Evolutionary conservation across 495 filamentous ascomycete species (phyloP), one percentile per base, ranked within the genome.

Genomic region (Trichodelitschia bisporula): DNA sequence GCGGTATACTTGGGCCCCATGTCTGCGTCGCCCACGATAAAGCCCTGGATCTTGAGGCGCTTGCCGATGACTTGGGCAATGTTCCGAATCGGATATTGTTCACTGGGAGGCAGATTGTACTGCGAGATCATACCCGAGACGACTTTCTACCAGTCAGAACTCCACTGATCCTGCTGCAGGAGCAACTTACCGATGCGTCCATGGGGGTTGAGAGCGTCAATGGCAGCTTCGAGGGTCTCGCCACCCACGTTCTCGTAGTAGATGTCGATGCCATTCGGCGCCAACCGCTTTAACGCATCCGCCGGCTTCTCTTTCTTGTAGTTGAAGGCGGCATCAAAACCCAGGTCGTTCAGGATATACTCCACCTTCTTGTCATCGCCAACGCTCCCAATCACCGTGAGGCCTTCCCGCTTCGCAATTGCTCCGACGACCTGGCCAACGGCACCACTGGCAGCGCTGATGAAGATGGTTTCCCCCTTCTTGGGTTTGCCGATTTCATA

Each of bases 211-310:
- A 89, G 54, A 17, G 55, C 56, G 8, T 64, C 56, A 5, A 95
- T 42, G 64, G 51, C 51, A 15, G 78, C 80, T 37, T 82, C 74
- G 20, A 92, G 56, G 39, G 79, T 72, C 55, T 84, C 78, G 4
- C 82, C 83, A 4, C 83, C 83, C 13, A 95, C 83, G 38, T 91
- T 92, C 49, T 95, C 83, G 41, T 72, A 95, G 55, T 92, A 92
- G 47, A 95, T 90, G 44, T 92, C 79, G 28, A 93, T 61, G 8
- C 83, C 84, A 18, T 84, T 44, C 0, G 80, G 83, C 4, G 74
- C 76, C 26, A 90, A 53, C 38, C 77, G 61, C 38, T 56, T 50
- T 29, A 92, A 54, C 1, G 80, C 84, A 28, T 76, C 70, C 1
- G 42, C 41, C 12, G 72, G 57, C 40, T 66, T 64, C 53, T 73